Percentiles rank a stretch among this genome's conserved stretches.
These are phyloP conservation scores for Termitomyces sp. DNA, from an alignment of 768 basidiomycete species.

Conservation along the genomic window DNA sequence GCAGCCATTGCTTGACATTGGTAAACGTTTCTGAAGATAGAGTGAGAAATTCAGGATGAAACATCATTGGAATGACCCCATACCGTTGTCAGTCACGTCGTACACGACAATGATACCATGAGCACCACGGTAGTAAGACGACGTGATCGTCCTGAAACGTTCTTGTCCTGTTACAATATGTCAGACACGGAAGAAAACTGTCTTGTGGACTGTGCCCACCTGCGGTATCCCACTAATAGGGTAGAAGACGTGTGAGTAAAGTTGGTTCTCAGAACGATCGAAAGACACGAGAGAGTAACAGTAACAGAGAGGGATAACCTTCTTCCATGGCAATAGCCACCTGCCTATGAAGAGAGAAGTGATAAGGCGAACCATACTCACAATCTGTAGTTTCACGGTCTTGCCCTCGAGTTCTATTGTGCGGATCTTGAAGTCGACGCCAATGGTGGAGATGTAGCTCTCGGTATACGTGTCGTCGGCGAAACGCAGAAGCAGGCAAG, in stretches of 20 bases:
- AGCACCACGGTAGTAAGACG: slow-evolving; percentile 98
- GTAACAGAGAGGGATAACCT: not conserved
- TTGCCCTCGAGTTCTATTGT: slow-evolving; percentile 99
- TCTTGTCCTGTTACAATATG: slow-evolving; percentile 70
- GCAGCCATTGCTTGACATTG: slow-evolving; percentile 94
- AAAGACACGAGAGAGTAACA: not conserved
- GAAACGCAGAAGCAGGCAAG: slow-evolving; percentile 87
- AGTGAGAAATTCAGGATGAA: not conserved
- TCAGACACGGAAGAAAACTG: slow-evolving; percentile 8
- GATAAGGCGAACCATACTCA: slow-evolving; percentile 41
- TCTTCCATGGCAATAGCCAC: not conserved
- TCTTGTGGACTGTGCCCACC: slow-evolving; percentile 39
- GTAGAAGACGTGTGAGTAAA: slow-evolving; percentile 23
- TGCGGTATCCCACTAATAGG: slow-evolving; percentile 91
- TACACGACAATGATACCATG: slow-evolving; percentile 99
- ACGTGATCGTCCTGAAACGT: slow-evolving; percentile 97
- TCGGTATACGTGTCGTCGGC: slow-evolving; percentile 98
- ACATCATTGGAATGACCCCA: slow-evolving; percentile 9
- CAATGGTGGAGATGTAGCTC: slow-evolving; percentile 96
- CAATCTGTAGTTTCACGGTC: slow-evolving; percentile 98
- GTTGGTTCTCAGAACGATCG: not conserved
- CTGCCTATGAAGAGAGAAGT: not conserved
- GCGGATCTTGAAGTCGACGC: slow-evolving; percentile 98
- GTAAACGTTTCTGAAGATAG: slow-evolving; percentile 76
- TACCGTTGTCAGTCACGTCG: slow-evolving; percentile 93